These are phyloP conservation scores for Capronia coronata DNA, from an alignment of 2,329 filamentous ascomycete genomes.

Conservation along the genomic window DNA sequence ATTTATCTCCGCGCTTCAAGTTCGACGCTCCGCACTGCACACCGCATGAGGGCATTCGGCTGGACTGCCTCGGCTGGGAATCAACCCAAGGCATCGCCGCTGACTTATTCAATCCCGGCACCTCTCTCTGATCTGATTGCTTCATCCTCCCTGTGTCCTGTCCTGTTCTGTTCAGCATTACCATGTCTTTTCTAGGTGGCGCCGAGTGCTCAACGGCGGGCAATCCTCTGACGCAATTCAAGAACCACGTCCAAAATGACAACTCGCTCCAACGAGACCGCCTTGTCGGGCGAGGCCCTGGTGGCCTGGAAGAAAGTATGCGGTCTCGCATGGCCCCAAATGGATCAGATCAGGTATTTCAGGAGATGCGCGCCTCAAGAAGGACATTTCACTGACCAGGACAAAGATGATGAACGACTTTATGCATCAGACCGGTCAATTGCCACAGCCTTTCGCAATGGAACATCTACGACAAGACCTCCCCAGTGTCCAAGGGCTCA, in stretches of 20 bases:
- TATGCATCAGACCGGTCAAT: conserved; percentile 65
- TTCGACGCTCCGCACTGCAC: too few species aligned
- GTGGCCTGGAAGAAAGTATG: conserved; percentile 67
- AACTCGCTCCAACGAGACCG: conserved; percentile 89
- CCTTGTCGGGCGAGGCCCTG: conserved; percentile 67
- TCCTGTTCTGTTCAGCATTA: conserved; percentile 23
- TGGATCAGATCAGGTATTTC: conserved; percentile 63
- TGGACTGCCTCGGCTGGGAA: background rate
- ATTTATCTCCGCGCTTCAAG: background rate
- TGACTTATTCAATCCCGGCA: background rate
- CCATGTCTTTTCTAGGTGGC: conserved; percentile 92
- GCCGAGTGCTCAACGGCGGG: conserved; percentile 94
- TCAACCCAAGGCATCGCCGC: background rate
- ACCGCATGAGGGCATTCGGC: background rate
- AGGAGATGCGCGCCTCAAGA: background rate
- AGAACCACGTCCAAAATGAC: conserved; percentile 94
- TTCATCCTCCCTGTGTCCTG: background rate
- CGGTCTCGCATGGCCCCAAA: conserved; percentile 62
- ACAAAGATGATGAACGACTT: conserved; percentile 86
- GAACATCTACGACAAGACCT: conserved; percentile 60
- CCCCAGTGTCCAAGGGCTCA: conserved; percentile 46
- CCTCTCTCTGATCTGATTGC: background rate
- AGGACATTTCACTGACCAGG: conserved; percentile 28
- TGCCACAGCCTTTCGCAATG: conserved; percentile 55
- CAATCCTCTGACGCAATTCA: conserved; percentile 94